Base-by-base conservation (phyloP, 441 rosid species). In the Pelargonium cotyledonis region DNA sequence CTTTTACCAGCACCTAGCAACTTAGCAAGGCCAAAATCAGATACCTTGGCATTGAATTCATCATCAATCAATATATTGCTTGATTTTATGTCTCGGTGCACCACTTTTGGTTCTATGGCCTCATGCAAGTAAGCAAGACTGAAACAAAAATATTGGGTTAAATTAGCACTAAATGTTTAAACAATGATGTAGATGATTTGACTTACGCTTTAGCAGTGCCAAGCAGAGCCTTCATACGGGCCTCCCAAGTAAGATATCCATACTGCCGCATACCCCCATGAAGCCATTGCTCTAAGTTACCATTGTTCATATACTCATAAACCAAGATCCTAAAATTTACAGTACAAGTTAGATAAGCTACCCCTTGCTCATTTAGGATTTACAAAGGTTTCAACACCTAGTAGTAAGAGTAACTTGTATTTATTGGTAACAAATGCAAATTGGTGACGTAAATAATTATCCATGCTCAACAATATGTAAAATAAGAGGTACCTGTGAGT, bases 151-250 rank as follows among this genome's bases (percentile, higher is more conserved):
- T n/a, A n/a, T n/a, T n/a, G n/a, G n/a, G n/a, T n/a, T n/a, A n/a
- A n/a, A n/a, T n/a, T n/a, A n/a, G n/a, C n/a, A n/a, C n/a, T n/a
- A n/a, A n/a, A n/a, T n/a, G n/a, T n/a, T n/a, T n/a, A n/a, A n/a
- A n/a, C n/a, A n/a, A n/a, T n/a, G n/a, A n/a, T n/a, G n/a, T n/a
- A n/a, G n/a, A n/a, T n/a, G n/a, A n/a, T n/a, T n/a, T n/a, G n/a
- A 80, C 88, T 83, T 85, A 94, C 97, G 97, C 99, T 81, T 88
- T 94, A 68, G 99, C 96, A 57, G 99, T 94, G 80, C 99, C 92
- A 10, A 83, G 86, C 11, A 86, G 87, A 80, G 88, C 77, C 75
- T 94, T 94, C 84, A 83, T 80, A 65, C 99, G 94, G 55, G 97
- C 97, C 77, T 91, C 99, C 99, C 97, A 94, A 73, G 96, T 91